Base-by-base conservation (phyloP, 805 yeast species). In the Sungouiozyma intestinalis region DNA sequence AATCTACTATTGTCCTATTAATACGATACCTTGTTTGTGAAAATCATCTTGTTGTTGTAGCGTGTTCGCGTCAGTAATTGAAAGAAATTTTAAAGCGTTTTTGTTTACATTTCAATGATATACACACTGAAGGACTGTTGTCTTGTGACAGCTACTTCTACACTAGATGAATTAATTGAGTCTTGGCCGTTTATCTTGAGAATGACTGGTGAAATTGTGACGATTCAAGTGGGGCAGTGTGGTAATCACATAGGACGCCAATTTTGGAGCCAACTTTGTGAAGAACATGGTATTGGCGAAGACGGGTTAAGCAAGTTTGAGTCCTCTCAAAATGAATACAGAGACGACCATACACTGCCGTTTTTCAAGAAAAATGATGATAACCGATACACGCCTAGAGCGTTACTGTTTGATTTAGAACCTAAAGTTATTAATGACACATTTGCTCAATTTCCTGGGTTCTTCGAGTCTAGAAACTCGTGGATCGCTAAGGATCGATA, bases 211-310 rank as follows among this genome's bases (percentile, higher is more conserved):
- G 87, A 82, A 58, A 76, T 81, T 2, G 68, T 82, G 34, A 79
- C 88, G 1, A 60, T 82, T 9, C 88, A 81, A 52, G 76, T 77
- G 9, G 76, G 76, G 19, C 98, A 92, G 65, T 92, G 98, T 67
- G 98, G 98, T 44, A 92, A 92, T 63, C 97, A 90, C 59, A 80
- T 90, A 1, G 97, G 97, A 19, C 76, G 84, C 43, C 82, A 83
- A 60, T 90, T 88, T 61, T 92, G 98, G 98, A 72, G 77, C 38
- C 95, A 85, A 59, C 62, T 90, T 42, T 84, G 94, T 35, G 63
- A 69, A 21, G 97, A 90, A 54, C 98, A 90, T 55, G 95, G 94
- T 0, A 80, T 90, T 17, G 66, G 56, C 5, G 51, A 48, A 7
- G 68, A 65, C 48, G 72, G 71, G 3, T 38, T 51, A 14, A 52